Percentiles rank a stretch among this genome's conserved stretches.
These are phyloP conservation scores for Aspergillus baeticus DNA, from an alignment of 495 filamentous ascomycete genomes.

Conservation along the genomic window DNA sequence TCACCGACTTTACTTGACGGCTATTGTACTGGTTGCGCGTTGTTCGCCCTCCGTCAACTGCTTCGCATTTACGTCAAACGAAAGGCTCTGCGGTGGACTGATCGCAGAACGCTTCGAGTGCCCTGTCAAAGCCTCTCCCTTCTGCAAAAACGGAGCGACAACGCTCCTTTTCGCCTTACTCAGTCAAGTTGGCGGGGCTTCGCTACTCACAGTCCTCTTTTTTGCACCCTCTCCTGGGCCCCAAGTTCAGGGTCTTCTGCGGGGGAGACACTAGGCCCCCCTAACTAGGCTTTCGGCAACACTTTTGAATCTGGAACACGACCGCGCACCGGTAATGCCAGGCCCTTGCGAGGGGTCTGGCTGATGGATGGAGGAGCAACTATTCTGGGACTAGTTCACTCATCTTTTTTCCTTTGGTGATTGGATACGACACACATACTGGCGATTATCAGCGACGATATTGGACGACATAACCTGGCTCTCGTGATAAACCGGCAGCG, in stretches of 20 bases:
- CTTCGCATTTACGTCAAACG: constrained; percentile 8
- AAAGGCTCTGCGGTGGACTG: constrained; percentile 9
- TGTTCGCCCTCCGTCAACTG: neutral
- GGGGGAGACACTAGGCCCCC: constrained; percentile 97
- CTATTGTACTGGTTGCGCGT: neutral
- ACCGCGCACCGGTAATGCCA: constrained; percentile 45
- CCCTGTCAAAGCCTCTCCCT: constrained; percentile 16
- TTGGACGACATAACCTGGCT: neutral
- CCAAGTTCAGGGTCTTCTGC: constrained; percentile 84
- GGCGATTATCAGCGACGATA: constrained; percentile 5
- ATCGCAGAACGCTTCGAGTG: constrained; percentile 12
- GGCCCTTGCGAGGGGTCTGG: constrained; percentile 50
- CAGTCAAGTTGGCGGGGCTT: constrained; percentile 98
- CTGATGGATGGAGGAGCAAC: constrained; percentile 43
- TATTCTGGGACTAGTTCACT: constrained; percentile 34
- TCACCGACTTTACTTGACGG: neutral
- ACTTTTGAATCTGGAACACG: constrained; percentile 38
- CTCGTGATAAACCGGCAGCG: neutral
- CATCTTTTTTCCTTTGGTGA: constrained; percentile 27
- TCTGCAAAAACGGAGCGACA: constrained; percentile 36
- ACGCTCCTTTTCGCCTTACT: constrained; percentile 40
- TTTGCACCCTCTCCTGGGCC: constrained; percentile 89
- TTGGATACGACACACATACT: constrained; percentile 2
- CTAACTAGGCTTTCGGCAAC: constrained; percentile 67
- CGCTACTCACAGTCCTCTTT: constrained; percentile 72